Base-by-base conservation (phyloP, 2,329 filamentous ascomycete species). In the Cytospora paraplurivora region DNA sequence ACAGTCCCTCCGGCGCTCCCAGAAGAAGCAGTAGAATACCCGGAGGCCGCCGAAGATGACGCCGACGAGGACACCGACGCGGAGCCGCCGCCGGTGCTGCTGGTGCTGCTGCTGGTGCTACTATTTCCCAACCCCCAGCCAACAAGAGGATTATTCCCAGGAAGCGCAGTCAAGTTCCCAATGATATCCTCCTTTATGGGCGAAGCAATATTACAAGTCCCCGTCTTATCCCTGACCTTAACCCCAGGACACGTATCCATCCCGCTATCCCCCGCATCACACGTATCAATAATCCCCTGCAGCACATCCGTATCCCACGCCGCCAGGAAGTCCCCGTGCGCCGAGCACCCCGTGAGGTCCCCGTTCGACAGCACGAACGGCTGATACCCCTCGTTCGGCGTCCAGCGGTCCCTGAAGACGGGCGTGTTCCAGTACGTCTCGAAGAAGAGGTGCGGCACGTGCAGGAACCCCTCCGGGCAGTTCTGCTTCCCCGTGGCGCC, bases 281-380 rank as follows among this genome's bases (percentile, higher is more conserved):
- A 92, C 57, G 79, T 84, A 71, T 89, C 81, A 68, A 91, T 86
- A 67, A 90, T 88, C 66, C 83, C 79, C 74, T 89, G 86, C 56
- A 91, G 85, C 53, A 82, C 80, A 34, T 78, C 74, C 66, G 84
- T 79, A 68, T 92, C 85, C 90, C 90, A 93, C 17, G 85, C 89
- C 67, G 89, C 85, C 68, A 90, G 75, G 77, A 93, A 92, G 74
- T 93, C 89, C 55, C 82, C 88, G 75, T 92, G 89, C 65, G 83
- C 82, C 69, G 85, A 85, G 77, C 85, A 91, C 62, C 89, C 90
- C 12, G 89, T 90, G 21, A 81, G 78, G 63, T 93, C 89, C 52
- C 89, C 89, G 71, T 87, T 87, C 67, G 88, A 79, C 51, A 90
- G 83, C 60, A 91, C 85, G 70, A 91, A 91, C 12, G 87, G 87